Conservation (phyloP, 257 asterid genomes). For the Mentha longifolia region DNA sequence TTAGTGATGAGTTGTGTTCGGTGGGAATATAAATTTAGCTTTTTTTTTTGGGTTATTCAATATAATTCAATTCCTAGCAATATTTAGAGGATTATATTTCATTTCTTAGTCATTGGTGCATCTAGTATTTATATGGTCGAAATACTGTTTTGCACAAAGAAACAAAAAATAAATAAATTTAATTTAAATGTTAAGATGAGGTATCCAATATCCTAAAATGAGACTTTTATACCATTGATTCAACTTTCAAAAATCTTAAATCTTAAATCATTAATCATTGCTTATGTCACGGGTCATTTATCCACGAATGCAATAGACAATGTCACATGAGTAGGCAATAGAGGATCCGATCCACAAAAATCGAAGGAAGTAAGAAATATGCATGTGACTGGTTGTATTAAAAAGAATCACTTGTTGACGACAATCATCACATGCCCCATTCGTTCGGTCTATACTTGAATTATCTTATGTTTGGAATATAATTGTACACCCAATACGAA, state of each 20-base stretch:
- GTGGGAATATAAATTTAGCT: too few species aligned
- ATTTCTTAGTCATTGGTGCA: neutral
- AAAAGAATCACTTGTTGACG: slow-evolving; percentile 1
- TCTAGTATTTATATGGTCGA: too few species aligned
- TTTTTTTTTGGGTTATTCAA: neutral
- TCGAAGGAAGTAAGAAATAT: neutral
- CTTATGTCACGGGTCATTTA: too few species aligned
- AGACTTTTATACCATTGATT: neutral
- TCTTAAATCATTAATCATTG: too few species aligned
- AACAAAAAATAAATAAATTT: too few species aligned
- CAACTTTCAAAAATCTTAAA: too few species aligned
- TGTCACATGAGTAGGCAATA: too few species aligned
- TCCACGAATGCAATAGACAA: too few species aligned
- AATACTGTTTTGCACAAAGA: too few species aligned
- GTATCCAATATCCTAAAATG: too few species aligned
- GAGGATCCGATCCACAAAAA: too few species aligned
- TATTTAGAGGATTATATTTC: neutral
- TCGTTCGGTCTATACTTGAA: neutral
- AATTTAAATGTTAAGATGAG: too few species aligned
- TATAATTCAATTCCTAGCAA: neutral
- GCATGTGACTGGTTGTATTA: slow-evolving; percentile 6
- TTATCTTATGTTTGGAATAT: neutral
- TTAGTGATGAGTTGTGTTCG: neutral
- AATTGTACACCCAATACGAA: neutral
- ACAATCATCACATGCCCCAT: neutral